Evolutionary conservation across 345 rosid genomes (phyloP).

Genomic region (Brassica cretica): DNA sequence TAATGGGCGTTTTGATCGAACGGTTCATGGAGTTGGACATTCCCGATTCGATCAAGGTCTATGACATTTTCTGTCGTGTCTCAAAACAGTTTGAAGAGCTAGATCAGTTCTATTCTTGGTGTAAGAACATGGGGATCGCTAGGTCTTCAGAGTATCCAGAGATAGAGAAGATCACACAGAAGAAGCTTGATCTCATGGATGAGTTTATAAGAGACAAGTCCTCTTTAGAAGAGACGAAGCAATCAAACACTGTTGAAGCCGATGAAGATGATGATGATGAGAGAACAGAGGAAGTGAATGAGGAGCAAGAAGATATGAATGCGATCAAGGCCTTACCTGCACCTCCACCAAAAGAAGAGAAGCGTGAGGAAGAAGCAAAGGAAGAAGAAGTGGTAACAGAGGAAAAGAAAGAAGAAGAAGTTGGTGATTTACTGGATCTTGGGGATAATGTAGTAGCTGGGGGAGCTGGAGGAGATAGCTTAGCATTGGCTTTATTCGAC

Average conservation of each 20-base stretch:
- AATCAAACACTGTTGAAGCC: conserved; percentile 10
- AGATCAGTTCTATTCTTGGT: conserved; percentile 65
- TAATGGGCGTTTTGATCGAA: conserved; percentile 59
- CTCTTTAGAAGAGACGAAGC: conserved; percentile 41
- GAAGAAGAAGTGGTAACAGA: conserved; percentile 36
- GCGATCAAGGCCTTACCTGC: conserved; percentile 60
- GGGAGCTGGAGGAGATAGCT: conserved; percentile 51
- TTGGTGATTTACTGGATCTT: conserved; percentile 61
- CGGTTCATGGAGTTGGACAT: conserved; percentile 75
- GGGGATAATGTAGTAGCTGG: conserved; percentile 42
- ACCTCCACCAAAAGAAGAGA: conserved; percentile 44
- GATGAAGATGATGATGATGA: conserved; percentile 37
- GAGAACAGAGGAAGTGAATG: conserved; percentile 5
- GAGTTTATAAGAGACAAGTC: conserved; percentile 76
- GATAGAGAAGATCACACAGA: conserved; percentile 68
- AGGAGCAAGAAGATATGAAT: conserved; percentile 50
- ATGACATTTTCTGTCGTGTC: conserved; percentile 61
- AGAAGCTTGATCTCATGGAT: conserved; percentile 81
- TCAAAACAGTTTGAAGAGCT: conserved; percentile 76
- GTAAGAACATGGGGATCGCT: conserved; percentile 64
- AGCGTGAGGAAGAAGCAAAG: conserved; percentile 26
- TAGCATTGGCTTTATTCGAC: conserved; percentile 70
- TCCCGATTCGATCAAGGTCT: conserved; percentile 59
- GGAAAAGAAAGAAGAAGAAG: conserved; percentile 29
- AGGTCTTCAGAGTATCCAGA: conserved; percentile 82